Conservation (phyloP, 2,329 filamentous ascomycete species). For the Helotiales sp. region DNA sequence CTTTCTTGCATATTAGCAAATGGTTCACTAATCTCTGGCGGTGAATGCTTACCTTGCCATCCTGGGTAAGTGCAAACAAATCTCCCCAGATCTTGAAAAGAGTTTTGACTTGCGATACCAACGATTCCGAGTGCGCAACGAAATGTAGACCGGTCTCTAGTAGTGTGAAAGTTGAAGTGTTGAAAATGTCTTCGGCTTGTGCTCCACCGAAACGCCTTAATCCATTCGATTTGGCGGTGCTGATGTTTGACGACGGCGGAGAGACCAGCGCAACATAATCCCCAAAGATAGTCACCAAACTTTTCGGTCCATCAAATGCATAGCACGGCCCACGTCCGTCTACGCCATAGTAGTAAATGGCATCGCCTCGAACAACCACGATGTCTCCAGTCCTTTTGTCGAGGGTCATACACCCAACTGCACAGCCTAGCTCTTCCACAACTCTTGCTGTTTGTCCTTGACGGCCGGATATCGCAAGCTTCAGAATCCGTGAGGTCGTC, state of each 20-base stretch:
- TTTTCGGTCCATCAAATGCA: conserved; percentile 91
- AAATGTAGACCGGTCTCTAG: conserved; percentile 92
- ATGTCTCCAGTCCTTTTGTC: conserved; percentile 82
- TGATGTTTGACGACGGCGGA: conserved; percentile 63
- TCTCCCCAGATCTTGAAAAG: conserved; percentile 91
- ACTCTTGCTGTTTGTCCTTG: conserved; percentile 88
- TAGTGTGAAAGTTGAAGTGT: conserved; percentile 84
- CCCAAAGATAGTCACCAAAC: conserved; percentile 75
- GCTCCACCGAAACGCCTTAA: conserved; percentile 74
- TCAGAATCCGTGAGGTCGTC: conserved; percentile 86
- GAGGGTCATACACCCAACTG: conserved; percentile 91
- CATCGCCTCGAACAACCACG: conserved; percentile 91
- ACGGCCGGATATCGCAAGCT: conserved; percentile 82
- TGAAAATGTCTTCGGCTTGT: conserved; percentile 79
- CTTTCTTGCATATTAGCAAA: conserved; percentile 55
- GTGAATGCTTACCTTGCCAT: conserved; percentile 74
- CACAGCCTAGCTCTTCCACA: conserved; percentile 88
- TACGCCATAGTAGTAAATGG: conserved; percentile 88
- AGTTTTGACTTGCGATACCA: conserved; percentile 78
- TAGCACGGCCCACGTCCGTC: conserved; percentile 86
- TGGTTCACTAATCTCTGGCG: conserved; percentile 11
- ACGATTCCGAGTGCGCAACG: conserved; percentile 84
- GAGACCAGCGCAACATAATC: conserved; percentile 90
- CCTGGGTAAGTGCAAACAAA: conserved; percentile 85
- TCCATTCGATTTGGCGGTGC: conserved; percentile 57